A percentile compares a stretch with the other conserved stretches of the same genome.
phyloP scores from a whole-genome alignment of 176 grass and related monocot species.

The Rhipidocladum racemiflorum region DNA sequence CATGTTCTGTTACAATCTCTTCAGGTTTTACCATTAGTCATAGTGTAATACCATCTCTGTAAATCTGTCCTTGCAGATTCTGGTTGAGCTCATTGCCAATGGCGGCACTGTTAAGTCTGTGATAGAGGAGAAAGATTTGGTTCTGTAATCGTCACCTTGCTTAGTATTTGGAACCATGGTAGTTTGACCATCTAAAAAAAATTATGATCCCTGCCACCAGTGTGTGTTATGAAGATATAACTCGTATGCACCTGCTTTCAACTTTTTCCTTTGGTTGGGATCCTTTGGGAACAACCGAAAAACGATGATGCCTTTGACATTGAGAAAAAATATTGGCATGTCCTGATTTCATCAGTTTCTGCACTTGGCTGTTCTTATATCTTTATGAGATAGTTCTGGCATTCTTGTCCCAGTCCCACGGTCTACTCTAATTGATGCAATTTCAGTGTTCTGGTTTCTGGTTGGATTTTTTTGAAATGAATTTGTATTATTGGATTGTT shows the following conservation, averaged over 20 bases:
- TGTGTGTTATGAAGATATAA: neutral
- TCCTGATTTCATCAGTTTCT: neutral
- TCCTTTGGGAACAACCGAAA: neutral
- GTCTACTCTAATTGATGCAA: neutral
- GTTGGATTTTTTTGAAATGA: slow-evolving; percentile 19
- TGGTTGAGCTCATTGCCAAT: slow-evolving; percentile 76
- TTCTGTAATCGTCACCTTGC: slow-evolving; percentile 53
- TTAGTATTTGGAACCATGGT: slow-evolving; percentile 12
- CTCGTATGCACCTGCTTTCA: neutral
- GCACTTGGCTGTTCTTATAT: neutral
- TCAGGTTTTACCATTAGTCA: neutral
- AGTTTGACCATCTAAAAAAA: neutral
- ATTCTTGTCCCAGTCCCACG: neutral
- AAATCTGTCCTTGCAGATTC: slow-evolving; percentile 51
- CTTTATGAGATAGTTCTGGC: neutral
- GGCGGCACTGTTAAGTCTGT: slow-evolving; percentile 74
- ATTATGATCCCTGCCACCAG: neutral
- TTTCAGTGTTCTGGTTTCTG: slow-evolving; percentile 7
- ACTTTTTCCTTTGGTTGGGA: neutral
- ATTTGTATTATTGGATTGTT: too few relatives aligned
- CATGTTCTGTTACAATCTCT: neutral
- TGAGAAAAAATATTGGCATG: neutral
- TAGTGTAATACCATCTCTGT: neutral
- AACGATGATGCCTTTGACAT: neutral
- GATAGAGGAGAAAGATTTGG: slow-evolving; percentile 91